A percentile compares a stretch with the other conserved stretches of the same genome.
phyloP scores from a whole-genome alignment of 1,284 basidiomycete species.

The Wallemia mellicola region DNA sequence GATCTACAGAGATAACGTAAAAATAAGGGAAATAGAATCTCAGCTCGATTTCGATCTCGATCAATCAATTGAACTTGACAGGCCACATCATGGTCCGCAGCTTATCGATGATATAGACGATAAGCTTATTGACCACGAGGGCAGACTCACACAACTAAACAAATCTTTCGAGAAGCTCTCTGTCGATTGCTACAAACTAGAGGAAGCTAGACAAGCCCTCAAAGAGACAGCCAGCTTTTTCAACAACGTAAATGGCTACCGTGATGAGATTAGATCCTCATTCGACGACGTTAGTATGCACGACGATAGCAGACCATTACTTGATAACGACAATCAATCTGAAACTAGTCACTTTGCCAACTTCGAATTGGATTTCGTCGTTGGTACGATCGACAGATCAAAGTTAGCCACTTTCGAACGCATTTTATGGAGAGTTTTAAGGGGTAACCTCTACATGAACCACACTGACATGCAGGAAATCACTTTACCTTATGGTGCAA shows the following conservation, averaged over 20 bases:
- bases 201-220: slow-evolving; percentile 78
- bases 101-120: slow-evolving; percentile 78
- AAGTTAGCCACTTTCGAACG: slow-evolving; percentile 85
- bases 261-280: slow-evolving; percentile 52
- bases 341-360: slow-evolving; percentile 20
- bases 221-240: slow-evolving; percentile 93
- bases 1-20: slow-evolving; percentile 52
- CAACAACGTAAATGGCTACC: slow-evolving; percentile 41
- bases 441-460: slow-evolving; percentile 98
- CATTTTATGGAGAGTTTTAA: slow-evolving; percentile 86
- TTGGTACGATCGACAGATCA: slow-evolving; percentile 79
- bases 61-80: slow-evolving; percentile 32
- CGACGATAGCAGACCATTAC: slow-evolving; percentile 41
- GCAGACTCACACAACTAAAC: slow-evolving; percentile 69
- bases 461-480: slow-evolving; percentile 25
- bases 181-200: slow-evolving; percentile 54
- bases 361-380: slow-evolving; percentile 73
- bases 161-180: slow-evolving; percentile 68
- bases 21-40: slow-evolving; percentile 21
- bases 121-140: slow-evolving; percentile 63
- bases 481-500: slow-evolving; percentile 3
- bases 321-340: slow-evolving; percentile 49
- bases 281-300: slow-evolving; percentile 34
- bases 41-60: slow-evolving; percentile 9
- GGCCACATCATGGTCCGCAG: slow-evolving; percentile 69